Conservation (phyloP, 2,329 filamentous ascomycete genomes). For the Emericellopsis atlantica region DNA sequence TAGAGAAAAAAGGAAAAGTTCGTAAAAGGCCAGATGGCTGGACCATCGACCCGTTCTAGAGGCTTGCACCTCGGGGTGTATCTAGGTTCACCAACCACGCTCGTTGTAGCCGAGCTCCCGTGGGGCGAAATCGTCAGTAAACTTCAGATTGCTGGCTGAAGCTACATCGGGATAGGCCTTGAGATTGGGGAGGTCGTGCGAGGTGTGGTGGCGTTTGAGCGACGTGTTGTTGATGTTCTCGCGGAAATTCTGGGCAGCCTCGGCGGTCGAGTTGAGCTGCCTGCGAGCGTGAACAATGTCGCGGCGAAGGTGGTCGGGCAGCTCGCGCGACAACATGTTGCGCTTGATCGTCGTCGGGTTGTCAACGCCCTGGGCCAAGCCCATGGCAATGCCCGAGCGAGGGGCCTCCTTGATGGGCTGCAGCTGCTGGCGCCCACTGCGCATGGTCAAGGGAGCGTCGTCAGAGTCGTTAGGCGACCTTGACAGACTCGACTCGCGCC, state of each 20-base stretch:
- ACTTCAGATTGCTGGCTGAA: constrained; percentile 8
- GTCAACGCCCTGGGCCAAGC: constrained; percentile 56
- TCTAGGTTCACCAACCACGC: too few species aligned
- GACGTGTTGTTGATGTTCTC: constrained; percentile 55
- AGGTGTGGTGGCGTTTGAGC: constrained; percentile 79
- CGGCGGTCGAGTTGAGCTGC: constrained; percentile 68
- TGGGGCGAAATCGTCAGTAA: too few species aligned
- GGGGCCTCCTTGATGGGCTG: constrained; percentile 50
- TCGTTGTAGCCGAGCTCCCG: too few species aligned
- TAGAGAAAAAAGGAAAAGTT: too few species aligned
- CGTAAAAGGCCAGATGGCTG: too few species aligned
- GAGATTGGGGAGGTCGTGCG: constrained; percentile 80
- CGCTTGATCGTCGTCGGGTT: constrained; percentile 85
- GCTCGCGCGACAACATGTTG: constrained; percentile 90
- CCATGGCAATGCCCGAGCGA: constrained; percentile 51
- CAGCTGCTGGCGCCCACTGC: constrained; percentile 37
- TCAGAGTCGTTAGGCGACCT: constrained; percentile 46
- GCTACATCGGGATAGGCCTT: constrained; percentile 64
- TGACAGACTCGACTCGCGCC: constrained; percentile 28
- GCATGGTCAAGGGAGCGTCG: constrained; percentile 52
- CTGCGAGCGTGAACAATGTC: constrained; percentile 92
- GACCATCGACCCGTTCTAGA: too few species aligned
- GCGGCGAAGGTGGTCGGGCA: constrained; percentile 84
- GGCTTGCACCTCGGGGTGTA: too few species aligned
- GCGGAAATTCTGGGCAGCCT: too few species aligned